phyloP scores from a whole-genome alignment of 1,139 yeast species.

The Geotrichum carabidarum region DNA sequence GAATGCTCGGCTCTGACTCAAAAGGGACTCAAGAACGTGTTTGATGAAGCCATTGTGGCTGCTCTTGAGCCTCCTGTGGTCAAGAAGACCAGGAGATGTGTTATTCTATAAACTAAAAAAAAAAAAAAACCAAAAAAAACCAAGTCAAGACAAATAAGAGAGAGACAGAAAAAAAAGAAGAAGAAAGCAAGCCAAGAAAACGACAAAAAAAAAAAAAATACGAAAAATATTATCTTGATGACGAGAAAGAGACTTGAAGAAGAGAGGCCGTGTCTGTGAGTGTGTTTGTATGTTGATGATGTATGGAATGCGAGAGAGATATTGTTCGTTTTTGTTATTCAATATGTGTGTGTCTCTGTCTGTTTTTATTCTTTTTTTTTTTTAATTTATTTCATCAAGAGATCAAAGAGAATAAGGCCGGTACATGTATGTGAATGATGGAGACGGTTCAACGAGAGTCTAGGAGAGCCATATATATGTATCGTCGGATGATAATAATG shows the following conservation, averaged over 20 bases:
- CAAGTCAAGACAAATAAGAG: not conserved
- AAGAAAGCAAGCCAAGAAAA: not conserved
- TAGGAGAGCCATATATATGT: no score
- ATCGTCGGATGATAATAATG: no score
- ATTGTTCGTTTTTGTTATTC: no score
- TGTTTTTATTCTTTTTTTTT: not conserved
- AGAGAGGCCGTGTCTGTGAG: no score
- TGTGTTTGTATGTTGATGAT: no score
- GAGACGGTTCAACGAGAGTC: no score
- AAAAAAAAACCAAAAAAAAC: not conserved
- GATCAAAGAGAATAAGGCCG: no score
- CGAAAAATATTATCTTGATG: not conserved
- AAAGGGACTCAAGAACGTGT: conserved; percentile 62
- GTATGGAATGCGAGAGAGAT: no score
- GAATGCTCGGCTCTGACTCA: conserved; percentile 96
- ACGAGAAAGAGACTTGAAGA: no score
- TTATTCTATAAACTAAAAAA: conserved; percentile 50
- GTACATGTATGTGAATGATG: no score
- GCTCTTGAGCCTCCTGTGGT: conserved; percentile 75
- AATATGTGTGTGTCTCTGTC: no score
- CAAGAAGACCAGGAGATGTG: conserved; percentile 78
- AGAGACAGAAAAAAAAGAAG: not conserved
- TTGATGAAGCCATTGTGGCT: conserved; percentile 69
- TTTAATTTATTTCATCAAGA: not conserved
- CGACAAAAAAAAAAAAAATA: not conserved